A percentile compares a stretch with the other conserved stretches of the same genome.
phyloP scores from a whole-genome alignment of 2,329 filamentous ascomycete genomes.

The Aspergillus niger region DNA sequence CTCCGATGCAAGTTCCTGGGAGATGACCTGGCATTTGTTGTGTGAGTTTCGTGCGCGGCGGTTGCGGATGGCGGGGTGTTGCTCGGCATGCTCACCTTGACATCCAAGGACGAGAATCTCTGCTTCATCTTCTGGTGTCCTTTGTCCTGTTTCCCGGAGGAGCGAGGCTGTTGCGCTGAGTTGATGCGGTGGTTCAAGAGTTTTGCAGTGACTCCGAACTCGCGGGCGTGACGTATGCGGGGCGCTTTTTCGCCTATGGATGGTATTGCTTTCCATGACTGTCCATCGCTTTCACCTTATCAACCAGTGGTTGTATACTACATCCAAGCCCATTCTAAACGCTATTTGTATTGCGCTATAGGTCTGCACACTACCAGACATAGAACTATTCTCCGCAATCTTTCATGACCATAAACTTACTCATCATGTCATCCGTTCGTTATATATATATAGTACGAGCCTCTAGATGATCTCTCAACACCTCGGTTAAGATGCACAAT shows the following conservation, averaged over 20 bases:
- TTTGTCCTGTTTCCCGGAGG: conserved; percentile 14
- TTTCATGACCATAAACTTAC: too few species aligned
- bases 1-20: conserved; percentile 80
- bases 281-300: conserved; percentile 4
- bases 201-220: conserved; percentile 11
- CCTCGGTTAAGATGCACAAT: background rate
- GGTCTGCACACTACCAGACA: background rate
- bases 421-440: background rate
- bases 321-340: background rate
- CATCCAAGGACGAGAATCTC: conserved; percentile 60
- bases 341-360: background rate
- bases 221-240: conserved; percentile 42
- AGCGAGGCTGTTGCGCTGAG: conserved; percentile 12
- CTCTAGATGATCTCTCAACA: background rate
- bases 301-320: background rate
- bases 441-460: background rate
- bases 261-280: conserved; percentile 12
- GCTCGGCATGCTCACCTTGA: conserved; percentile 47
- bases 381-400: too few species aligned
- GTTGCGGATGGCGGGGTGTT: background rate
- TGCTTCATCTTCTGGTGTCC: conserved; percentile 54
- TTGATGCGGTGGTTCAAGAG: conserved; percentile 14
- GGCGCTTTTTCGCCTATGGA: conserved; percentile 24
- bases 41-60: conserved; percentile 5
- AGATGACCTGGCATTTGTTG: conserved; percentile 70